Percentiles rank a stretch among this genome's conserved stretches.
phyloP scores from a whole-genome alignment of 768 basidiomycete genomes.

The Tulasnella sp. region DNA sequence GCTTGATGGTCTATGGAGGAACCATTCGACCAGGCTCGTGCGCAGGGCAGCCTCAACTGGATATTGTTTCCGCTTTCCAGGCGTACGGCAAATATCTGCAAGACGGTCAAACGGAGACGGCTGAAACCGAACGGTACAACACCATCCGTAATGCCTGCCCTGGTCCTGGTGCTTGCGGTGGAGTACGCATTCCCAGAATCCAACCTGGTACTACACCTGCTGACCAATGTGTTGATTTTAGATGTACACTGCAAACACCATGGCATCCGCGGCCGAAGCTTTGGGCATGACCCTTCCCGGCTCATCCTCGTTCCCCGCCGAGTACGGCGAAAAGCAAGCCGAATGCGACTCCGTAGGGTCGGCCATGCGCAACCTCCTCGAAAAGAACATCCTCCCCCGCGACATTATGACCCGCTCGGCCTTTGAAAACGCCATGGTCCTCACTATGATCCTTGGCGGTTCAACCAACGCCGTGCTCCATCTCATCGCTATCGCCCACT shows the following conservation, averaged over 20 bases:
- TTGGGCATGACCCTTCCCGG: constrained; percentile 95
- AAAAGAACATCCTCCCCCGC: constrained; percentile 85
- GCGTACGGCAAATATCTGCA: constrained; percentile 93
- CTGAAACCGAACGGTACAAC: constrained; percentile 78
- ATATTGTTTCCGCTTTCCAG: constrained; percentile 97
- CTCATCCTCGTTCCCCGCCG: constrained; percentile 95
- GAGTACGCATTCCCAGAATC: constrained; percentile 51
- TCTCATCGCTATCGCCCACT: constrained; percentile 93
- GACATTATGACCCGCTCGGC: constrained; percentile 97
- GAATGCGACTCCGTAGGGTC: constrained; percentile 80
- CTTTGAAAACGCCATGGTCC: constrained; percentile 97
- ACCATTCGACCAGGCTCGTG: constrained; percentile 91
- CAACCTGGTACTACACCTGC: not conserved
- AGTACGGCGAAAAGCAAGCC: constrained; percentile 78
- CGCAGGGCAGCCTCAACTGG: constrained; percentile 79
- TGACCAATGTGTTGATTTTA: constrained; percentile 35
- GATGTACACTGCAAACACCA: constrained; percentile 99
- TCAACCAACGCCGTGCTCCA: constrained; percentile 98
- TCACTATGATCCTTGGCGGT: constrained; percentile 96
- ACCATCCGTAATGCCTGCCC: constrained; percentile 92
- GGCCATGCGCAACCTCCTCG: constrained; percentile 81
- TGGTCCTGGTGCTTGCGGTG: constrained; percentile 97
- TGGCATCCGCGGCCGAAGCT: constrained; percentile 93
- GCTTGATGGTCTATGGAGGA: constrained; percentile 97
- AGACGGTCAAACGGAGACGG: constrained; percentile 76